phyloP scores from a whole-genome alignment of 2,329 filamentous ascomycete genomes.

The Epichloe typhina region DNA sequence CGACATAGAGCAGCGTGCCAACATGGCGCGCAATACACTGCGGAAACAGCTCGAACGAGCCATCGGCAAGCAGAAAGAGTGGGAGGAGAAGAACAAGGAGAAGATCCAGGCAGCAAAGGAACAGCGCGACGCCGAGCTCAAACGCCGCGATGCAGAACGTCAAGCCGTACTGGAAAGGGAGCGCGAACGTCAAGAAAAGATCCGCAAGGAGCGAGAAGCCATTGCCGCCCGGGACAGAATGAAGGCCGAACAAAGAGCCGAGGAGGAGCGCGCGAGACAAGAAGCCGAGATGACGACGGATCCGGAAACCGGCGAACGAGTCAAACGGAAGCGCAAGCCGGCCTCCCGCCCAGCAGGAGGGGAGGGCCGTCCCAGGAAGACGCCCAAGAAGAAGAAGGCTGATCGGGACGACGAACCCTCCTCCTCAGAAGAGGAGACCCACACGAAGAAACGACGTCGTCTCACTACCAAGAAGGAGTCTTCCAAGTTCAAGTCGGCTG shows the following conservation, averaged over 20 bases:
- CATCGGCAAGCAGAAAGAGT: constrained; percentile 72
- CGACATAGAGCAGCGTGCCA: constrained; percentile 87
- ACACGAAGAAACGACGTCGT: constrained; percentile 49
- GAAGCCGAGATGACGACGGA: constrained; percentile 75
- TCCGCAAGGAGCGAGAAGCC: constrained; percentile 72
- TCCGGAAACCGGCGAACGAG: constrained; percentile 66
- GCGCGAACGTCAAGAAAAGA: constrained; percentile 62
- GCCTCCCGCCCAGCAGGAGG: constrained; percentile 24
- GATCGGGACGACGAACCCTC: constrained; percentile 28
- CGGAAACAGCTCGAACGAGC: constrained; percentile 81
- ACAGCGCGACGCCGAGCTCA: constrained; percentile 67
- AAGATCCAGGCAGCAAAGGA: constrained; percentile 73
- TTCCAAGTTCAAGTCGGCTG: constrained; percentile 71
- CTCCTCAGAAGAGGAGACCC: constrained; percentile 28
- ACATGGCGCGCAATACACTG: constrained; percentile 94
- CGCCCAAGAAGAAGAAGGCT: constrained; percentile 41
- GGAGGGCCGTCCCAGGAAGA: constrained; percentile 30
- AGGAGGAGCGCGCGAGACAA: constrained; percentile 19
- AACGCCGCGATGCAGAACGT: constrained; percentile 63
- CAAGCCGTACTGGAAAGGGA: constrained; percentile 55
- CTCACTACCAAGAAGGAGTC: constrained; percentile 37
- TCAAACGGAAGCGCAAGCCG: constrained; percentile 62
- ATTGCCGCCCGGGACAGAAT: constrained; percentile 66
- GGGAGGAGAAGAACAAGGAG: constrained; percentile 83
- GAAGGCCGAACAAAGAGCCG: constrained; percentile 49